phyloP scores from a whole-genome alignment of 805 yeast genomes.

The Isabelozyma heimii region DNA sequence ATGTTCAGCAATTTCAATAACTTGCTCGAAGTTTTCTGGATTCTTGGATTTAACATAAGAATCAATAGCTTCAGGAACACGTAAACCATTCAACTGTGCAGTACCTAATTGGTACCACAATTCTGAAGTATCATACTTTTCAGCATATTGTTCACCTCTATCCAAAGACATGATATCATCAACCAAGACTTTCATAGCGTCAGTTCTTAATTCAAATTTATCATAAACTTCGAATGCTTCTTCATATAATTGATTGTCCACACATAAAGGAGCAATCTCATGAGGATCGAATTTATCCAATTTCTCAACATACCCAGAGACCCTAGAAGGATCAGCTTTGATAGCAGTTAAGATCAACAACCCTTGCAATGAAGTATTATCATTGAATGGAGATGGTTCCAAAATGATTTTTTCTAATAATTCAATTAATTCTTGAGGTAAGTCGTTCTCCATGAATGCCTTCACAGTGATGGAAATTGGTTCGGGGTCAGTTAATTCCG shows the following conservation, averaged over 20 bases:
- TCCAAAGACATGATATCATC: conserved; percentile 93
- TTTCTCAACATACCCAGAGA: conserved; percentile 78
- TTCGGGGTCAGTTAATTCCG: conserved; percentile 89
- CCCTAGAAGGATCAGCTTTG: conserved; percentile 89
- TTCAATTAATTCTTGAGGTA: conserved; percentile 91
- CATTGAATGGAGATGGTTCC: conserved; percentile 96
- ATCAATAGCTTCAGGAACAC: conserved; percentile 86
- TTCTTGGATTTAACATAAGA: conserved; percentile 91
- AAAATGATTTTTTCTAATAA: conserved; percentile 91
- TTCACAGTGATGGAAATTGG: conserved; percentile 91
- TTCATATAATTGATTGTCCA: conserved; percentile 83
- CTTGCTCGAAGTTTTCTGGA: conserved; percentile 85
- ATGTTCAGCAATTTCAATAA: conserved; percentile 89
- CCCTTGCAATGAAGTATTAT: conserved; percentile 93
- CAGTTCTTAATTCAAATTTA: conserved; percentile 70
- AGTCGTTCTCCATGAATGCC: conserved; percentile 92
- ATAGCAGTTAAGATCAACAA: conserved; percentile 90
- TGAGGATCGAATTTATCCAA: conserved; percentile 88
- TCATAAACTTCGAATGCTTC: conserved; percentile 93
- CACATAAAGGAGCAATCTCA: conserved; percentile 90
- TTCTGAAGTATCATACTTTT: conserved; percentile 78
- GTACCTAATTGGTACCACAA: conserved; percentile 94
- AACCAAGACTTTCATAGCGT: conserved; percentile 86
- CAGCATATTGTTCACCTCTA: conserved; percentile 92
- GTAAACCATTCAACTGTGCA: conserved; percentile 91